phyloP scores from a whole-genome alignment of 2,329 filamentous ascomycete genomes.

The Sphaceloma murrayae region DNA sequence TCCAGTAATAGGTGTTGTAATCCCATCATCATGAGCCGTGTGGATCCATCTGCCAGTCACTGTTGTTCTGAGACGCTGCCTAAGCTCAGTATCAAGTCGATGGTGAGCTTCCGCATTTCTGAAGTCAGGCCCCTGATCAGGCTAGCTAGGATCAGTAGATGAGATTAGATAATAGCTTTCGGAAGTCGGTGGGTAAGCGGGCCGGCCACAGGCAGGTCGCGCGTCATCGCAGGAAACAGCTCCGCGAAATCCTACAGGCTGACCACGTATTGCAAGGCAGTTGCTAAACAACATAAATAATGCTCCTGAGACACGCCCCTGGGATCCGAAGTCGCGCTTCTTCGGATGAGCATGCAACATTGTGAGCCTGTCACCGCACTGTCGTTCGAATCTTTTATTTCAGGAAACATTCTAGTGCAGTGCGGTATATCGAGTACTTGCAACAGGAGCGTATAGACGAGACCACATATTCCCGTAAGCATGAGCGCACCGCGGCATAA shows the following conservation, averaged over 20 bases:
- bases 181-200: slow-evolving; percentile 3
- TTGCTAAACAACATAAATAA: background rate
- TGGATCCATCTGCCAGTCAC: too few relatives aligned
- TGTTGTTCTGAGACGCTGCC: too few relatives aligned
- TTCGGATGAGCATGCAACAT: too few relatives aligned
- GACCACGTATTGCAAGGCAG: slow-evolving; percentile 8
- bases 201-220: slow-evolving; percentile 1
- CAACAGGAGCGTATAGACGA: too few relatives aligned
- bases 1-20: background rate
- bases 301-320: background rate
- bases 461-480: too few relatives aligned
- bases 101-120: slow-evolving; percentile 7
- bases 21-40: slow-evolving; percentile 6
- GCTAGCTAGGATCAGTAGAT: background rate
- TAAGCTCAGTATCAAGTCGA: too few relatives aligned
- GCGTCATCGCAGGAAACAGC: slow-evolving; percentile 8
- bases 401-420: too few relatives aligned
- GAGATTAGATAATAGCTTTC: background rate
- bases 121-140: background rate
- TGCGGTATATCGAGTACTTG: too few relatives aligned
- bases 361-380: too few relatives aligned
- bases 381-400: too few relatives aligned
- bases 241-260: slow-evolving; percentile 8
- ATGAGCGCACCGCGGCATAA: slow-evolving; percentile 4
- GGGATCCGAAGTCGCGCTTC: background rate